phyloP scores from a whole-genome alignment of 2,329 filamentous ascomycete species.

The Talaromyces atroroseus region DNA sequence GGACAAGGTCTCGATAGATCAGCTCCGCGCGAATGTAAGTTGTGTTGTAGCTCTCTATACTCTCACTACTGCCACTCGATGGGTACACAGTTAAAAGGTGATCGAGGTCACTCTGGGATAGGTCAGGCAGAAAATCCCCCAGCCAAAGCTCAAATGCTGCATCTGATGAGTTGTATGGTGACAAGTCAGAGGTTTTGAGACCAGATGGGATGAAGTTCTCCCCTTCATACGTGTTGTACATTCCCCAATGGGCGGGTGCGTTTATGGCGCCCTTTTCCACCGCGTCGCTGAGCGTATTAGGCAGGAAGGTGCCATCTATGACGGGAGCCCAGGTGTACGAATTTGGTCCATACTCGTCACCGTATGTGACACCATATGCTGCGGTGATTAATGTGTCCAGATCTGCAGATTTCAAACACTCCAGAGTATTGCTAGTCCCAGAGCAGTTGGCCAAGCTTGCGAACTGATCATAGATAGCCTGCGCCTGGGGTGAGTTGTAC shows the following conservation, averaged over 20 bases:
- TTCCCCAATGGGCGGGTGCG: conserved; percentile 46
- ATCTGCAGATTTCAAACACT: conserved; percentile 52
- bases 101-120: conserved; percentile 38
- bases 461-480: conserved; percentile 47
- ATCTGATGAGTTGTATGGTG: conserved; percentile 47
- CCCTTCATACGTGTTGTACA: conserved; percentile 60
- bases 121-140: conserved; percentile 47
- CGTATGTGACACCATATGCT: conserved; percentile 44
- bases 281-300: conserved; percentile 42
- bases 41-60: conserved; percentile 44
- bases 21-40: conserved; percentile 51
- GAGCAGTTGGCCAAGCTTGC: conserved; percentile 46
- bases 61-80: conserved; percentile 42
- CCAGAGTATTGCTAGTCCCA: conserved; percentile 40
- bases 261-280: conserved; percentile 37
- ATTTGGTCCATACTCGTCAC: conserved; percentile 50
- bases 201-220: conserved; percentile 56
- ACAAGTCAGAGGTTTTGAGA: conserved; percentile 31
- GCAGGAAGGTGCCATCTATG: conserved; percentile 52
- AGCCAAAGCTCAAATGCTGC: conserved; percentile 52
- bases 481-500: conserved; percentile 48
- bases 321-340: conserved; percentile 59
- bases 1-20: conserved; percentile 53
- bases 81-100: conserved; percentile 47
- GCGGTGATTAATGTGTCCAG: conserved; percentile 51